Evolutionary conservation across 148 eudicot genomes (phyloP), one percentile per base, ranked within the genome.

Genomic region (Heliamphora exappendiculata): DNA sequence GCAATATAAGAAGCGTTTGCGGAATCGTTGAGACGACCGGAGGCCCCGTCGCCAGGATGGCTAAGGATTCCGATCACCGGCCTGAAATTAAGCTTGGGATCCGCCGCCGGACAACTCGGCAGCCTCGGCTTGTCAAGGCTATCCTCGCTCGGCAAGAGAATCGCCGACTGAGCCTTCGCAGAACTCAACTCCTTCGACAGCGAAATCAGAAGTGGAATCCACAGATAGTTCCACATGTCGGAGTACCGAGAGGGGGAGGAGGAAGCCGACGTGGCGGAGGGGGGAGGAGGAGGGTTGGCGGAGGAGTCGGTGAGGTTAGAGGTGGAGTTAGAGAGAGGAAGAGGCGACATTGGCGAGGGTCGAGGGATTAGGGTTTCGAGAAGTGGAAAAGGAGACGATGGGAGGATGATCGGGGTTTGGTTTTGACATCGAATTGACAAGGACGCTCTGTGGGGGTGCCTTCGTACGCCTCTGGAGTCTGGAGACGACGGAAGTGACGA

Each of bases 1-100:
- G 99, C 96, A 36, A 95, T 89, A 67, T 87, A 89, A 1, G 99
- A 95, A 7, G 89, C 89, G 45, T 78, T 74, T 7, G 89, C 79
- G 9, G 84, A 87, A 69, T 91, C 91, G 16, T 29, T 87, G 2
- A 95, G 88, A 53, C 97, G 79, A 1, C 99, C 99, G 44, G 99
- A 91, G 22, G 97, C 97, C 0, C 99, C 99, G 31, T 95, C 99
- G 28, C 99, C 99, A 2, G 99, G 99, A 75, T 95, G 99, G 58
- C 79, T 84, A 0, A 95, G 26, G 5, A 95, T 93, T 20, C 99
- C 99, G 74, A 95, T 92, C 12, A 95, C 89, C 60, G 99, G 97
- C 28, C 97, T 84, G 81, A 59, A 88, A 76, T 89, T 89, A 39
- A 89, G 88, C 58, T 78, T 79, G 3, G 93, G 82, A 34, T 95